A percentile compares a stretch with the other conserved stretches of the same genome.
These are phyloP conservation scores for Sporobolomyces roseus DNA, from an alignment of 768 basidiomycete species.

Conservation along the genomic window DNA sequence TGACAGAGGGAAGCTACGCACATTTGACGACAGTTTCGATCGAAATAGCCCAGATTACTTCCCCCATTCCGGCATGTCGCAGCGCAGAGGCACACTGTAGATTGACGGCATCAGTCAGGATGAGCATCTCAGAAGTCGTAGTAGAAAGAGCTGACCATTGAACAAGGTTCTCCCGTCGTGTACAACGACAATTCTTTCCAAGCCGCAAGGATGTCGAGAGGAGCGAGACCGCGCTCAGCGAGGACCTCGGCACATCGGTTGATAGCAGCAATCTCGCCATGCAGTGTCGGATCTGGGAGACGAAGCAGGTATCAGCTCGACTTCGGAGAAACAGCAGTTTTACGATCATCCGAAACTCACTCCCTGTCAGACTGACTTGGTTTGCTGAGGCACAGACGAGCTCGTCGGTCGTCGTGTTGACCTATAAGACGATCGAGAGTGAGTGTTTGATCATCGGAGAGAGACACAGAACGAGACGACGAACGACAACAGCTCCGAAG, in stretches of 20 bases:
- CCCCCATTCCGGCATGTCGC: conserved; percentile 45
- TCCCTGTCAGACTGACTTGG: conserved; percentile 43
- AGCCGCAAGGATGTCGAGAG: conserved; percentile 41
- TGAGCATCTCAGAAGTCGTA: background rate
- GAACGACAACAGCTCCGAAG: conserved; percentile 43
- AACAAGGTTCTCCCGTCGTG: conserved; percentile 46
- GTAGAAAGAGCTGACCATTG: conserved; percentile 3
- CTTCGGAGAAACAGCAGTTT: no score
- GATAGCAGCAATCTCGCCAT: conserved; percentile 45
- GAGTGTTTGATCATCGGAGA: no score
- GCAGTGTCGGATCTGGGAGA: conserved; percentile 42
- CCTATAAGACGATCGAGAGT: no score
- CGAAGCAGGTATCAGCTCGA: background rate
- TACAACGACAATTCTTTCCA: conserved; percentile 45
- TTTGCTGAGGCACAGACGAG: conserved; percentile 45
- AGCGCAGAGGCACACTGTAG: conserved; percentile 41
- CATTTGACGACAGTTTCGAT: conserved; percentile 44
- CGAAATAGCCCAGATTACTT: conserved; percentile 44
- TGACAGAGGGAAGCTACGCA: conserved; percentile 12
- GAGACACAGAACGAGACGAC: background rate
- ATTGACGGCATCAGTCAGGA: no score
- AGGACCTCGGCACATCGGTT: conserved; percentile 45
- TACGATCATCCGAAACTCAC: conserved; percentile 27
- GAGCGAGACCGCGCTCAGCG: conserved; percentile 34
- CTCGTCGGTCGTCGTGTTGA: conserved; percentile 45